Base-by-base conservation (phyloP, 306 rosid genomes). In the Lupinus albus region DNA sequence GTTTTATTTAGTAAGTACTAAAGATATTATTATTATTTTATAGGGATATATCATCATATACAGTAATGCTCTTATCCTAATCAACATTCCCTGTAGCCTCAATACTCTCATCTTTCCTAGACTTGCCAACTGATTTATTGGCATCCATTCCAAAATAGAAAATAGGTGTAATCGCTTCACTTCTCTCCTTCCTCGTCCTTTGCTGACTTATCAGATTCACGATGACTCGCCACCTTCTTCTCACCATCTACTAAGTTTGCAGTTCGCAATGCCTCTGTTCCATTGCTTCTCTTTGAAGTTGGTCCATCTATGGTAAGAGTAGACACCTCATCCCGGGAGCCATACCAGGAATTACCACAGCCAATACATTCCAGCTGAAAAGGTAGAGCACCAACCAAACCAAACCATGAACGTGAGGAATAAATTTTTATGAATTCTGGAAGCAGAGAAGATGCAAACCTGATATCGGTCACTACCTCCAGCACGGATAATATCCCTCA, bases 301-400 rank as follows among this genome's bases (percentile, higher is more conserved):
- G 87, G 64, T 38, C 84, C 75, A 14, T 82, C 89, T 56, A n/a
- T n/a, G n/a, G 95, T 85, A 60, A 83, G 91, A 68, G 54, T 42
- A 59, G 97, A 88, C n/a, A 80, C 84, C 62, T 75, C 96, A 68
- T 94, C 96, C 48, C 95, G 81, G 45, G 91, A 87, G 30, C 95
- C 92, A 77, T 86, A 91, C 99, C 99, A 91, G 63, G 85, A 81
- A 75, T 94, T 76, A 38, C 99, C 99, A 61, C 99, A 91, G 28
- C 83, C 83, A 74, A 73, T 79, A 63, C 99, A 94, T 85, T 88
- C 99, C 88, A 94, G 80, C 97, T 91, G 88, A 58, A 84, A 73
- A 41, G 72, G 74, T 63, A 79, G 56, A 64, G 39, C 53, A 48
- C 58, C 59, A 66, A 48, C 51, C 64, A 74, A 78, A 39, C 46